Evolutionary conservation across 441 rosid genomes (phyloP).

Genomic region (Hura crepitans): DNA sequence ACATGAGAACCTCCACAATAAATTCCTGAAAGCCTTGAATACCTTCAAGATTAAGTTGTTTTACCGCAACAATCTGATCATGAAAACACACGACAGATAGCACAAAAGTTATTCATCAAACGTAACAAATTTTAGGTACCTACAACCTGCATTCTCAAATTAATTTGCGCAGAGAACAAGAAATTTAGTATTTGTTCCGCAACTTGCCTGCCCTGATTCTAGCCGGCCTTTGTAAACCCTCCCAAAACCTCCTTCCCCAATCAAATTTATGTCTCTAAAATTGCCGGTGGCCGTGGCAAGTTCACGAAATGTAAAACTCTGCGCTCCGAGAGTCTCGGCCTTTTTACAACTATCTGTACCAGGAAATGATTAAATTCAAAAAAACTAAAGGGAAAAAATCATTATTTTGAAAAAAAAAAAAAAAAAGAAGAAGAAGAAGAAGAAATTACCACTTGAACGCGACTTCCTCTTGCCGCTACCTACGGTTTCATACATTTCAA

Average conservation of each 20-base stretch:
- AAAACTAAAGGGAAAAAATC: not conserved
- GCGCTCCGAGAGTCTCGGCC: constrained; percentile 36
- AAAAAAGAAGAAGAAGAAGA: not conserved
- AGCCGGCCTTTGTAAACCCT: constrained; percentile 82
- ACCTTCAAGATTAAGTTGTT: constrained; percentile 77
- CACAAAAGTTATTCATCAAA: not conserved
- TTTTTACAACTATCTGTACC: constrained; percentile 26
- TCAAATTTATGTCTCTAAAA: constrained; percentile 70
- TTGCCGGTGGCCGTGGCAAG: constrained; percentile 81
- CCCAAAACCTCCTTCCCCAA: constrained; percentile 94
- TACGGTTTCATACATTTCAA: constrained; percentile 20
- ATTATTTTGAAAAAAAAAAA: not conserved
- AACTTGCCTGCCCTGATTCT: constrained; percentile 65
- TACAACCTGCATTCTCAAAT: not conserved
- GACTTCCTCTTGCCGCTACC: constrained; percentile 34
- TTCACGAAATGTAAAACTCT: constrained; percentile 81
- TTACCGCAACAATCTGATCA: constrained; percentile 79
- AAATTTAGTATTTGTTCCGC: constrained; percentile 30
- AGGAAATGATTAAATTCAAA: not conserved
- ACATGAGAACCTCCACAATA: constrained; percentile 89
- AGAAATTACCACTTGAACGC: constrained; percentile 28
- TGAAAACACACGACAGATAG: constrained; percentile 11
- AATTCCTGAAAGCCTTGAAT: constrained; percentile 85
- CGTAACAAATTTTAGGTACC: not conserved
- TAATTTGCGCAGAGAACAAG: not conserved